Evolutionary conservation across 192 early-diverging fungal species (phyloP), one percentile per base, ranked within the genome.

Genomic region (Backusella liffmaniae): DNA sequence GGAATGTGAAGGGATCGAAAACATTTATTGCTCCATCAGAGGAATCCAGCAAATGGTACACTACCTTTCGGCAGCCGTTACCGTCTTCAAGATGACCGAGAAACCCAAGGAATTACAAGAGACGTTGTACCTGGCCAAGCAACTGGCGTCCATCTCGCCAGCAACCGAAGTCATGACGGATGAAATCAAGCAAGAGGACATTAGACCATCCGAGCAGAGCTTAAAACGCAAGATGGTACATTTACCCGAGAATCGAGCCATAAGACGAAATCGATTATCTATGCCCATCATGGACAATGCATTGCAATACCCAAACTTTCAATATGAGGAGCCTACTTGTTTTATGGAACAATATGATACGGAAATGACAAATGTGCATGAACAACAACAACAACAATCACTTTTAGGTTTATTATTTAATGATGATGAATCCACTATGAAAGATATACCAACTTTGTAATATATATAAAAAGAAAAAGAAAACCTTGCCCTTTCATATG

Each of bases 41-140:
- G 73, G 73, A n/a, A 41, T 74, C 6, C 73, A 74, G 18, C 73
- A 74, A 15, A 65, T 74, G 30, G 41, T 74, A 1, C 41, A 74
- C 32, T 74, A 46, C 67, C 41, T 74, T 4, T 74, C 73, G 0
- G 65, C 73, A 9, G 65, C 73, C 18, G 39, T 74, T 1, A 74
- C 73, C 16, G 9, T 74, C 10, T 74, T 67, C 30, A 62, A 71
- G 29, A 13, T 18, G 29, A 29, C 39, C 15, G 7, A 46, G 1
- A 30, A 30, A 0, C 12, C 41, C 1, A 26, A 46, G 12, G 70
- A 71, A 5, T 5, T 44, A 4, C 23, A 23, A 26, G 26, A 46
- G 1, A 71, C 70, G 1, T 6, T 71, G 12, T 13, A 8, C 30
- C 26, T 71, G 15, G 49, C 70, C 10, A 39, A 30, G 15, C 35